phyloP scores from a whole-genome alignment of 768 basidiomycete species.

The Asterophora lycoperdoides region DNA sequence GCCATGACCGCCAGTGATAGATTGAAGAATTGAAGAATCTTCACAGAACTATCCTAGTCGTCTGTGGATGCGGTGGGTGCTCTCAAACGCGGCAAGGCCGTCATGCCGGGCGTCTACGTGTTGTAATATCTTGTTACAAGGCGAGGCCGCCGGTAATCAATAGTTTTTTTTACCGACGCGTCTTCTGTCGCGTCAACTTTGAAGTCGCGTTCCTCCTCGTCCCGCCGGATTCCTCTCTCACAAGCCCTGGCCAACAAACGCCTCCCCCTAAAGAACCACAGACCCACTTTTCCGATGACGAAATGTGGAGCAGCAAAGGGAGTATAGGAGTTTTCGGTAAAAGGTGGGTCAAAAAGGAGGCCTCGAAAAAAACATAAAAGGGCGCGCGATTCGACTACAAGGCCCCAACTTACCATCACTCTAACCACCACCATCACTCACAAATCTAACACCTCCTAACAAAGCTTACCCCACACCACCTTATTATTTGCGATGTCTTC shows the following conservation, averaged over 20 bases:
- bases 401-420: not conserved
- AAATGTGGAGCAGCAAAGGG: no score
- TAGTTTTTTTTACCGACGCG: not conserved
- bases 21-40: no score
- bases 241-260: no score
- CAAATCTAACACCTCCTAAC: not conserved
- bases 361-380: constrained; percentile 7
- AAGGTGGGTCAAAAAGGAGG: constrained; percentile 1
- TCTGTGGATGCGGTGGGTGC: no score
- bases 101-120: constrained; percentile 1
- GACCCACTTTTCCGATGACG: not conserved
- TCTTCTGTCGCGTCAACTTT: not conserved
- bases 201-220: not conserved
- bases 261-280: not conserved
- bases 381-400: not conserved
- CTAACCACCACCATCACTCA: not conserved
- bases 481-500: not conserved
- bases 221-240: no score
- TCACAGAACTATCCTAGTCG: no score
- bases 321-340: not conserved
- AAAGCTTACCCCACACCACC: not conserved
- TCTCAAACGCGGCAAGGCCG: not conserved
- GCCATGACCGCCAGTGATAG: constrained; percentile 46
- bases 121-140: not conserved
- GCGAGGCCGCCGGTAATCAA: not conserved